Evolutionary conservation across 2,329 filamentous ascomycete genomes (phyloP), one percentile per base, ranked within the genome.

Genomic region (Aureobasidium sp.): DNA sequence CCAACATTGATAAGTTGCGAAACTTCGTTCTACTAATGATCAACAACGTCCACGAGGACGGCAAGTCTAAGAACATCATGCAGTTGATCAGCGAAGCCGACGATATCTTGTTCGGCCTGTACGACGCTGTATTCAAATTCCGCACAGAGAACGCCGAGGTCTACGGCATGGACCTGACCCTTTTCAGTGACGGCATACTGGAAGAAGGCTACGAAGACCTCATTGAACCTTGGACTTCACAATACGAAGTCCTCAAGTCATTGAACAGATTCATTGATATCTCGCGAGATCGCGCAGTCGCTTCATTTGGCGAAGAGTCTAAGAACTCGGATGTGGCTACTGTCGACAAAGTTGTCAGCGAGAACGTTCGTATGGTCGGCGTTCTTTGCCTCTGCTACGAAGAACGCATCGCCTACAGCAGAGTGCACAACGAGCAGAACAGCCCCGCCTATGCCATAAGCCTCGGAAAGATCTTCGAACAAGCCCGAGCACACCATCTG

Each of bases 211-310:
- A 70, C 47, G 81, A 86, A 22, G 84, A 81, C 12, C 79, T 97
- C 9, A 84, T 88, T 0, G 86, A 90, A 64, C 89, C 92, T 48
- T 99, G 94, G 94, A 97, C 92, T 0, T 91, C 90, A 17, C 85
- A 83, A 1, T 70, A 75, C 61, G 76, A 75, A 48, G 73, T 79
- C 36, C 73, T 79, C 49, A 73, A 73, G 53, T 71, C 75, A 5
- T 66, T 70, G 6, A 53, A 70, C 68, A 61, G 70, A 37, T 71
- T 79, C 29, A 69, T 77, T n/a, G 66, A 75, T 25, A 67, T 76
- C 11, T 75, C 77, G 22, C 76, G 77, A 17, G 72, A 74, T 22
- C 66, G 75, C 22, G 73, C 76, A 1, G 69, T 74, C 29, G 69
- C 75, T 44, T 73, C 72, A 61, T 55, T 62, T 15, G 45, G 25